phyloP scores from a whole-genome alignment of 2,329 filamentous ascomycete genomes.

The Ascochyta lentis region DNA sequence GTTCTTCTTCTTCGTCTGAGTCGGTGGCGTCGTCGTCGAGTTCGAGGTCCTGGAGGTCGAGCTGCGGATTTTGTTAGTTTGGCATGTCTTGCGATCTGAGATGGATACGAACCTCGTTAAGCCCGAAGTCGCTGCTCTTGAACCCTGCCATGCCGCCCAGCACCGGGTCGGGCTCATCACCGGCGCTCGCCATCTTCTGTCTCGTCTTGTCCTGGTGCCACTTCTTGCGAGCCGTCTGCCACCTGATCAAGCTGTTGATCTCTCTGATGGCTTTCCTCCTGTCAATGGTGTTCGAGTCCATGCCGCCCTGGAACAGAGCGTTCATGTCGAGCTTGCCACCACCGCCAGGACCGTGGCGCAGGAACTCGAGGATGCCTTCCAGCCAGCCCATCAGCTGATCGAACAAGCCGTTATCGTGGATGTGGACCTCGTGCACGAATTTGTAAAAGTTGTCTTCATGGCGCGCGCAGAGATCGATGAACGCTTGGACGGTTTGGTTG shows the following conservation, averaged over 20 bases:
- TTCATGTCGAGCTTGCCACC: conserved; percentile 94
- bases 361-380: conserved; percentile 91
- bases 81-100: neutral
- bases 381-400: conserved; percentile 97
- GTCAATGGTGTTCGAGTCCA: conserved; percentile 71
- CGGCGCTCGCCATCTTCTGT: conserved; percentile 95
- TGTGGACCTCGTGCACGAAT: conserved; percentile 97
- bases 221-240: conserved; percentile 95
- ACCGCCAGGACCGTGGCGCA: conserved; percentile 78
- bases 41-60: conserved; percentile 82
- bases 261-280: conserved; percentile 76
- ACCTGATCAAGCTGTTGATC: conserved; percentile 84
- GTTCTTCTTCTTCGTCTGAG: conserved; percentile 58
- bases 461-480: conserved; percentile 93
- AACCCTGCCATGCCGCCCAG: conserved; percentile 62
- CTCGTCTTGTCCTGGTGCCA: conserved; percentile 98
- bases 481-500: conserved; percentile 96
- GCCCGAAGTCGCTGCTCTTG: conserved; percentile 83
- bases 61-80: conserved; percentile 44
- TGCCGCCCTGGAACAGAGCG: conserved; percentile 82
- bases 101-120: conserved; percentile 69
- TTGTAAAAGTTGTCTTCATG: conserved; percentile 99
- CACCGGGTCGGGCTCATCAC: conserved; percentile 53
- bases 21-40: conserved; percentile 72
- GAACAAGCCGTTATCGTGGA: conserved; percentile 95